Evolutionary conservation across 768 basidiomycete species (phyloP).

Genomic region (Leucosporidium scottii): DNA sequence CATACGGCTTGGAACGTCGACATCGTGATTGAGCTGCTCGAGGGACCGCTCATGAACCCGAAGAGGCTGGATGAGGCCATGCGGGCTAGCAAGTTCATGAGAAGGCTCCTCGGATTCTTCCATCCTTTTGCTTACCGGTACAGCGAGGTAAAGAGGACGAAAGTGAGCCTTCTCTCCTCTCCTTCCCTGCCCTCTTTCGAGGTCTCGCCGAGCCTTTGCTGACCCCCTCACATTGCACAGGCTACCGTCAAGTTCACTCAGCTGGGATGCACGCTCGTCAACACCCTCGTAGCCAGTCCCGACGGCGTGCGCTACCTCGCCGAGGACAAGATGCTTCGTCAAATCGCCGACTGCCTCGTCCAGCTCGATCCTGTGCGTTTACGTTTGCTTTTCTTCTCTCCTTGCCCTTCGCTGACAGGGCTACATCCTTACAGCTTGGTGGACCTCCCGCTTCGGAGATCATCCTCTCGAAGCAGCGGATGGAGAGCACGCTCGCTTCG

Average conservation of each 20-base stretch:
- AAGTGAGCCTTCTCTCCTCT: conserved; percentile 44
- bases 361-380: conserved; percentile 80
- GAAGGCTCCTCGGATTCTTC: conserved; percentile 86
- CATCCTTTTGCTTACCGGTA: conserved; percentile 81
- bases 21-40: conserved; percentile 73
- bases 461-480: conserved; percentile 68
- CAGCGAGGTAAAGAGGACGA: conserved; percentile 66
- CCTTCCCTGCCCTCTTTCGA: background rate
- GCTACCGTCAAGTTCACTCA: conserved; percentile 74
- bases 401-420: background rate
- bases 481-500: conserved; percentile 73
- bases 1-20: conserved; percentile 90
- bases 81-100: conserved; percentile 77
- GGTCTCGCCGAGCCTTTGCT: background rate
- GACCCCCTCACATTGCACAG: conserved; percentile 44
- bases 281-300: conserved; percentile 69
- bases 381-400: no score
- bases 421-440: background rate
- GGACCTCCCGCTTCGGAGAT: conserved; percentile 32
- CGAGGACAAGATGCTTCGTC: conserved; percentile 77
- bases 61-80: conserved; percentile 92
- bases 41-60: conserved; percentile 84
- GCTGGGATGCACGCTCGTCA: conserved; percentile 72
- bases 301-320: conserved; percentile 77
- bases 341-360: conserved; percentile 77